Evolutionary conservation across 805 yeast genomes (phyloP), one percentile per base, ranked within the genome.

Genomic region (Wickerhamiella qilinensis): DNA sequence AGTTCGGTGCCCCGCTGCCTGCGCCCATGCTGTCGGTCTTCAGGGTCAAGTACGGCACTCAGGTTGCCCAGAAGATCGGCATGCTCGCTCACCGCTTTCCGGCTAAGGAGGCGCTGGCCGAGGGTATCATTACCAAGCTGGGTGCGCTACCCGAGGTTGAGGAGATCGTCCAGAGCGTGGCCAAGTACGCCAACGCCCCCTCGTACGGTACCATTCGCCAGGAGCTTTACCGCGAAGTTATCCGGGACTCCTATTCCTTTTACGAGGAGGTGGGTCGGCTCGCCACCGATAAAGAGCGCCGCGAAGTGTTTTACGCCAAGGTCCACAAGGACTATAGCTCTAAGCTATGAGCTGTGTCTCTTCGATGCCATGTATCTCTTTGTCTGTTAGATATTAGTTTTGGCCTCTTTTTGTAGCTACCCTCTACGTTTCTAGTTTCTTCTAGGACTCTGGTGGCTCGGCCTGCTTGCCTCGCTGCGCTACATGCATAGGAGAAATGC

Each of bases 21-120:
- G 49, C 57, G 5, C 58, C 62, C 18, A 49, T 60, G 55, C 47
- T 60, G 48, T 47, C 55, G 15, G 50, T 60, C 15, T 53, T 59
- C 46, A 43, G 52, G 28, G 50, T 43, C 38, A 52, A 56, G 37
- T 48, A 43, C 20, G 58, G 63, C 12, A 42, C 48, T n/a, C 46
- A 36, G 34, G 36, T 47, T 3, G 48, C 56, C 32, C 57, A 54
- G 30, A 49, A 50, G 40, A 52, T 55, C 33, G 53, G 53, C 20
- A 41, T 57, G 25, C 50, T 52, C 21, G 65, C 59, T 15, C 54
- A 56, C 29, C 43, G 65, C 24, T 60, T 56, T 45, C 35, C 57
- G 3, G 58, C 54, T 3, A 83, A 85, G 53, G 96, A 86, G 50
- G 94, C 97, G 0, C 65, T 86, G 42, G 84, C 86, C 57, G 94